These are phyloP conservation scores for Colletotrichum navitas DNA, from an alignment of 2,329 filamentous ascomycete genomes.

Conservation along the genomic window DNA sequence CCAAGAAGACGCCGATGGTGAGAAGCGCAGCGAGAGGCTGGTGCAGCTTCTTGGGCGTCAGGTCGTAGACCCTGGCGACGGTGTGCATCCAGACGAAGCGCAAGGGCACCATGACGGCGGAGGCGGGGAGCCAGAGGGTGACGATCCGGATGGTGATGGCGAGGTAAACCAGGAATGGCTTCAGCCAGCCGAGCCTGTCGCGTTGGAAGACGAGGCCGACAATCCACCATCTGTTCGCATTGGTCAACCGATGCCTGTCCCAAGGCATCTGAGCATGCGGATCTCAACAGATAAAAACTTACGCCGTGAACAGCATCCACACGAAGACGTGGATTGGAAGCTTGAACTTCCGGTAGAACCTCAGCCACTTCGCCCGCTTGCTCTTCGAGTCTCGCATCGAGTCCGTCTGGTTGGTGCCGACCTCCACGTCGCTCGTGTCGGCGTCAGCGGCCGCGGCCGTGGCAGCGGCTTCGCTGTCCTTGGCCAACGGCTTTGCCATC, in stretches of 20 bases:
- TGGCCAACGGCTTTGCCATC: conserved; percentile 1
- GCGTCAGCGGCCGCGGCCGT: neutral
- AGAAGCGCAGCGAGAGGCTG: conserved; percentile 31
- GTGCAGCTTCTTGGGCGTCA: conserved; percentile 31
- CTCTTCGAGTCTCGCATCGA: conserved; percentile 11
- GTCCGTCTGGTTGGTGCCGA: conserved; percentile 12
- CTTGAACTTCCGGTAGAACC: conserved; percentile 25
- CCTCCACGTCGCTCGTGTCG: conserved; percentile 31
- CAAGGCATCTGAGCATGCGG: conserved; percentile 3
- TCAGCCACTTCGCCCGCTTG: conserved; percentile 3
- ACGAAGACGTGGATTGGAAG: conserved; percentile 28
- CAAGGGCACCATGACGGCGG: conserved; percentile 33
- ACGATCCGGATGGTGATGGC: conserved; percentile 72
- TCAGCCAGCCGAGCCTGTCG: conserved; percentile 64
- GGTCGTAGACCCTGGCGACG: conserved; percentile 22
- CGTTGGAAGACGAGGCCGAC: conserved; percentile 38
- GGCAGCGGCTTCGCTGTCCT: neutral
- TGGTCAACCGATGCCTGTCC: conserved; percentile 1
- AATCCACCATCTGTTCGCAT: conserved; percentile 32
- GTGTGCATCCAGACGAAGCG: conserved; percentile 30
- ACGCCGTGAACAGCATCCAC: conserved; percentile 37
- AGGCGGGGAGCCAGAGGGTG: conserved; percentile 36
- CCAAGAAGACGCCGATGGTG: conserved; percentile 31
- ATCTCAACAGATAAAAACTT: conserved; percentile 15
- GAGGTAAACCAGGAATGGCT: conserved; percentile 76